Evolutionary conservation across 2,329 filamentous ascomycete genomes (phyloP).

Genomic region (Aspergillus ochraceus): DNA sequence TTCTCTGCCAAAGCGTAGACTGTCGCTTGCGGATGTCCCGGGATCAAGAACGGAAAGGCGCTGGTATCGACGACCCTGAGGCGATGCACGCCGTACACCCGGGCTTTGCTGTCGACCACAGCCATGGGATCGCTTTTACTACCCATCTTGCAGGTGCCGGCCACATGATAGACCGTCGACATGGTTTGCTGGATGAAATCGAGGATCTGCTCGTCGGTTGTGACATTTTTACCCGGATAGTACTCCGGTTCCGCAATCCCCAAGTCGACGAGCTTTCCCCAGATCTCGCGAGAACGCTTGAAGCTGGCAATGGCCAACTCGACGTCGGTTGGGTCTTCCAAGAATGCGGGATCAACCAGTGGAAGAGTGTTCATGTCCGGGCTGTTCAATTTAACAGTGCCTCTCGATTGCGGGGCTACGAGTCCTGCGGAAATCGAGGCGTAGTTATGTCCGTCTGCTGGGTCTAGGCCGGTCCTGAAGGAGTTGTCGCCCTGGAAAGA

Average conservation of each 20-base stretch:
- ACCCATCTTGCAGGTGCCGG: slow-evolving; percentile 42
- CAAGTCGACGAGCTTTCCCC: slow-evolving; percentile 19
- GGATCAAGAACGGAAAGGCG: slow-evolving; percentile 34
- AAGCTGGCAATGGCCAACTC: slow-evolving; percentile 45
- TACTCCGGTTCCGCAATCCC: slow-evolving; percentile 29
- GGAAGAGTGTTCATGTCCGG: slow-evolving; percentile 18
- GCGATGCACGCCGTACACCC: slow-evolving; percentile 30
- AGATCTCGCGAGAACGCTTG: slow-evolving; percentile 43
- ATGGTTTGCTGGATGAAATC: slow-evolving; percentile 26
- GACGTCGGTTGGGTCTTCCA: slow-evolving; percentile 32
- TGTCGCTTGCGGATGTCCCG: slow-evolving; percentile 39
- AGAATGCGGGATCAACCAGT: slow-evolving; percentile 17
- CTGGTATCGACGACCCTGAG: slow-evolving; percentile 37
- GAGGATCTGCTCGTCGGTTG: slow-evolving; percentile 45
- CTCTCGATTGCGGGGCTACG: slow-evolving; percentile 16
- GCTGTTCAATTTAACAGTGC: slow-evolving; percentile 13
- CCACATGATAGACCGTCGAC: slow-evolving; percentile 34
- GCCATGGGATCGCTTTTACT: slow-evolving; percentile 28
- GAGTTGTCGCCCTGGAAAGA: slow-evolving; percentile 19
- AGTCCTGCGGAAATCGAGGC: slow-evolving; percentile 14
- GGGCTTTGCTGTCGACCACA: slow-evolving; percentile 35
- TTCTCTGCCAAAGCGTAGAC: slow-evolving; percentile 43
- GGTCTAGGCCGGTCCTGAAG: slow-evolving; percentile 16
- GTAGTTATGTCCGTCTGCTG: slow-evolving; percentile 23
- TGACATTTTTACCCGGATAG: slow-evolving; percentile 36